Percentiles rank a stretch among this genome's conserved stretches.
Conservation (phyloP, 345 rosid genomes). For the Adansonia digitata region DNA sequence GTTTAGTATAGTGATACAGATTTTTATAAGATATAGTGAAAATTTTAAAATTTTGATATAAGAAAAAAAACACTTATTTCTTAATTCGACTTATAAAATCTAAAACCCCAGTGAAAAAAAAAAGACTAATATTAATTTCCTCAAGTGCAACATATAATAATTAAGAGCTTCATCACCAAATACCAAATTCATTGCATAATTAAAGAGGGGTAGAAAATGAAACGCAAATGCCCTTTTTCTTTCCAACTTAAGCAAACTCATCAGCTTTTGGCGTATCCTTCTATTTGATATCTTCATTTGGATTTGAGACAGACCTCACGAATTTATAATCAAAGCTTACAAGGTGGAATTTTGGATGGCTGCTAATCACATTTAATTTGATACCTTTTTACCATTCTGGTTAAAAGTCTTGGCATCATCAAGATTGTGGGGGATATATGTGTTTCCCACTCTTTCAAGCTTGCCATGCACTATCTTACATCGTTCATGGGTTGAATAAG, state of each 20-base stretch:
- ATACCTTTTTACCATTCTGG: neutral
- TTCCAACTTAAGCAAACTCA: neutral
- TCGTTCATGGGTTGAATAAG: too few relatives aligned
- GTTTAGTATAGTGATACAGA: too few relatives aligned
- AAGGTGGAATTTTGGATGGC: slow-evolving; percentile 1
- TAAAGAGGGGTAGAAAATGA: neutral
- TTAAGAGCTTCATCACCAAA: neutral
- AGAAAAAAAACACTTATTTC: too few relatives aligned
- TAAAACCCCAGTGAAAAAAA: too few relatives aligned
- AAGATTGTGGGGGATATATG: neutral
- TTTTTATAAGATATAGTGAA: too few relatives aligned
- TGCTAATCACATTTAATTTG: neutral
- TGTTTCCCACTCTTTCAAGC: neutral
- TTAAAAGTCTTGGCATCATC: slow-evolving; percentile 6
- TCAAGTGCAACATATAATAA: neutral
- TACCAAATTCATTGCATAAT: neutral
- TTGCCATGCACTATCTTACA: neutral
- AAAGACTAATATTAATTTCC: too few relatives aligned
- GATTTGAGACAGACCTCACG: neutral
- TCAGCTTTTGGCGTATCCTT: neutral
- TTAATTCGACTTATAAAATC: too few relatives aligned
- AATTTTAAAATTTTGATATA: too few relatives aligned
- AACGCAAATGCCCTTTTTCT: neutral
- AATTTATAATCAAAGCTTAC: neutral
- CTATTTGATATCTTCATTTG: neutral